Base-by-base conservation (phyloP, 441 rosid genomes). In the Theobroma grandiflorum region DNA sequence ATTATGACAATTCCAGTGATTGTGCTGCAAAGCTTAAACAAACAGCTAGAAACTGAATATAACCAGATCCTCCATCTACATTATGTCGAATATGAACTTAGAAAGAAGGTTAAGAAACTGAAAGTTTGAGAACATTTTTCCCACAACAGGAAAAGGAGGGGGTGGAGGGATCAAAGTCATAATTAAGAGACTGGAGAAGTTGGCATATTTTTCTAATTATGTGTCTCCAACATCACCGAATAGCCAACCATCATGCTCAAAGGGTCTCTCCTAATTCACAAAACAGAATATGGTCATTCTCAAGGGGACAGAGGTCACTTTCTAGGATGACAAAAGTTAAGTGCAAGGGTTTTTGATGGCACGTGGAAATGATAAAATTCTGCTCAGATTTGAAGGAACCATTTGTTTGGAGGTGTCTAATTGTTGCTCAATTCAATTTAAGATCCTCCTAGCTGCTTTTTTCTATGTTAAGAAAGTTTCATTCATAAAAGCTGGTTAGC, bases 211-310 rank as follows among this genome's bases (percentile, higher is more conserved):
- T 43, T 43, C 16, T 22, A 8, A n/a, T 20, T 38, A 16, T 38
- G 26, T 8, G 18, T 38, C 70, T 65, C 70, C 31, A 18, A 65
- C 49, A 65, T 65, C 31, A 65, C 49, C 18, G 18, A 40, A 65
- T 40, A n/a, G 47, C 49, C 47, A 65, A 38, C 49, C 49, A 18
- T 63, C 68, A 35, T 35, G 68, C 68, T 63, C 43, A 63, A 63
- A 63, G 9, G 6, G 70, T 37, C 47, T 63, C n/a, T 8, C 18
- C n/a, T 37, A 38, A 38, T 65, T 66, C 49, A 18, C 33, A 67
- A n/a, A 42, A 43, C 15, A 42, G 35, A 42, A n/a, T 18, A 66
- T 20, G 52, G 4, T 67, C 52, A 10, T 42, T 67, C 72, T 67
- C 52, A 42, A n/a, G 52, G 52, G 52, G 6, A 22, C 31, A 15